A percentile compares a stretch with the other conserved stretches of the same genome.
Conservation (phyloP, 225 moss, liverwort and hornwort genomes). For the Bryum argenteum region DNA sequence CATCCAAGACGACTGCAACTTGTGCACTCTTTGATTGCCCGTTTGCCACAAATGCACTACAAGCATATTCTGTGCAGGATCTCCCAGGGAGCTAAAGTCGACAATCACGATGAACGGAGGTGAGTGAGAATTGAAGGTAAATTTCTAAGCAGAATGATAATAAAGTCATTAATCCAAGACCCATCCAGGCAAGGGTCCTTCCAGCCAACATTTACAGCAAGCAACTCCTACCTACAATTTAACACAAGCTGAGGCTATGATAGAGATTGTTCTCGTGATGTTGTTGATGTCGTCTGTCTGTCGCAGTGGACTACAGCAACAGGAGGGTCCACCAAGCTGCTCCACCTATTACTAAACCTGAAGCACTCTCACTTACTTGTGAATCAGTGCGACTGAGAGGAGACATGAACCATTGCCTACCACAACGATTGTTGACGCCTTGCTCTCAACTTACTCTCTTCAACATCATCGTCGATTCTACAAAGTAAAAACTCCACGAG, state of each 20-base stretch:
- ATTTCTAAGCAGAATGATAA: conserved; percentile 37
- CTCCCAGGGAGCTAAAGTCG: not conserved
- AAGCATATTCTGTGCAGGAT: conserved; percentile 29
- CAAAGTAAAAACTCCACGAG: conserved; percentile 42
- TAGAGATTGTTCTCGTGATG: conserved; percentile 43
- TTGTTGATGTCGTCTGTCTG: conserved; percentile 35
- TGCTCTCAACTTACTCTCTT: conserved; percentile 41
- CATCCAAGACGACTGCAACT: not conserved
- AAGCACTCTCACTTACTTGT: conserved; percentile 38
- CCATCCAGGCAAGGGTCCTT: conserved; percentile 31
- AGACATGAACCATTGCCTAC: conserved; percentile 28
- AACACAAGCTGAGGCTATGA: conserved; percentile 42
- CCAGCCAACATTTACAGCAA: conserved; percentile 47
- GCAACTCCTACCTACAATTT: conserved; percentile 36
- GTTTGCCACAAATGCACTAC: not conserved
- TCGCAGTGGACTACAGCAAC: conserved; percentile 49
- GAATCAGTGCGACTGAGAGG: conserved; percentile 32
- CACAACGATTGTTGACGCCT: conserved; percentile 16
- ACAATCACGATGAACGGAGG: not conserved
- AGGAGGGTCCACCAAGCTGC: conserved; percentile 44
- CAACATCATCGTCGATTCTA: conserved; percentile 39
- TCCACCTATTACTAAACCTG: conserved; percentile 47
- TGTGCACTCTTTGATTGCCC: not conserved
- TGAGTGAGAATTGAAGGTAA: conserved; percentile 14
- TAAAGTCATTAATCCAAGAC: conserved; percentile 36